Evolutionary conservation across 495 filamentous ascomycete genomes (phyloP).

Genomic region (Xylaria flabelliformis): DNA sequence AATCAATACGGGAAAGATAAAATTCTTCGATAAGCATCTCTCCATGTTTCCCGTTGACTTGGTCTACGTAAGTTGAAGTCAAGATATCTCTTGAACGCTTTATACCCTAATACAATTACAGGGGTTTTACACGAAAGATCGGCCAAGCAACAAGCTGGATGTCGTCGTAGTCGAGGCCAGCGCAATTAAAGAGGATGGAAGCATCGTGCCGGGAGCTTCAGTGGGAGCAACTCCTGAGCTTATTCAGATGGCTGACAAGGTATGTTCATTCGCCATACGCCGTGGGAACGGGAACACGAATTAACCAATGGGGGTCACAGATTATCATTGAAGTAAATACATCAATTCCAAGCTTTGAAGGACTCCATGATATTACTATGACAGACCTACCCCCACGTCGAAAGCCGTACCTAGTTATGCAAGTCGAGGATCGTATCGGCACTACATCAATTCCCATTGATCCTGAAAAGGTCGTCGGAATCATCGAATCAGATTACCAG

Average conservation of each 20-base stretch:
- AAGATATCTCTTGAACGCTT: neutral
- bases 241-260: slow-evolving; percentile 87
- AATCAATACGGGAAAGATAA: slow-evolving; percentile 86
- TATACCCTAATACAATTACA: slow-evolving; percentile 37
- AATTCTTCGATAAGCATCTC: slow-evolving; percentile 93
- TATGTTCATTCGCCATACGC: slow-evolving; percentile 29
- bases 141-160: slow-evolving; percentile 74
- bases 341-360: slow-evolving; percentile 81
- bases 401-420: slow-evolving; percentile 88
- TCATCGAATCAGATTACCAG: slow-evolving; percentile 83
- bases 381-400: slow-evolving; percentile 78
- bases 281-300: neutral
- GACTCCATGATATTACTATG: slow-evolving; percentile 90
- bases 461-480: slow-evolving; percentile 83
- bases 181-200: slow-evolving; percentile 91
- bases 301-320: slow-evolving; percentile 33
- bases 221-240: slow-evolving; percentile 88
- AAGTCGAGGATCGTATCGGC: slow-evolving; percentile 79
- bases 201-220: slow-evolving; percentile 86
- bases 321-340: slow-evolving; percentile 96
- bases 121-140: slow-evolving; percentile 83
- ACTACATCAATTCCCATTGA: slow-evolving; percentile 86
- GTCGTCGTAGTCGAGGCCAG: slow-evolving; percentile 87
- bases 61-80: slow-evolving; percentile 66
- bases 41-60: slow-evolving; percentile 92